phyloP scores from a whole-genome alignment of 2,329 filamentous ascomycete species.

The Microsporum ferrugineum region DNA sequence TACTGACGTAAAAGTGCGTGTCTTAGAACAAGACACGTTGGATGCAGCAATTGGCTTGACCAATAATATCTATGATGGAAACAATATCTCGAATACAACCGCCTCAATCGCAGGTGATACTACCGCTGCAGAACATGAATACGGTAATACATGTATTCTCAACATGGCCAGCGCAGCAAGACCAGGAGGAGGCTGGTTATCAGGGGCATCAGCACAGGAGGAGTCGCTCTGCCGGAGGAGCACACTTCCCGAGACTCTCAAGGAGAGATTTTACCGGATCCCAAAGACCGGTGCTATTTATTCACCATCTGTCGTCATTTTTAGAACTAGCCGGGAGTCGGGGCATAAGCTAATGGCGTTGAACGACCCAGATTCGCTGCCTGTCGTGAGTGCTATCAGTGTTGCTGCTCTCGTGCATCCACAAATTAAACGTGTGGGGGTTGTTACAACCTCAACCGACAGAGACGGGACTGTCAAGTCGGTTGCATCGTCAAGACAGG shows the following conservation, averaged over 20 bases:
- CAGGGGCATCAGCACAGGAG: conserved; percentile 8
- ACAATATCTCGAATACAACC: not conserved
- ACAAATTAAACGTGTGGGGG: not conserved
- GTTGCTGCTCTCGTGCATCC: conserved; percentile 8
- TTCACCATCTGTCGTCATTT: conserved; percentile 9
- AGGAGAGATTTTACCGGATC: conserved; percentile 7
- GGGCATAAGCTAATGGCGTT: conserved; percentile 8
- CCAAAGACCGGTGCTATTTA: conserved; percentile 6
- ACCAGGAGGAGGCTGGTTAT: conserved; percentile 6
- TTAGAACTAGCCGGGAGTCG: conserved; percentile 2
- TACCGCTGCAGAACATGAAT: not conserved
- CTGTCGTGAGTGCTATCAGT: conserved; percentile 9
- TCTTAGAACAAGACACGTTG: not conserved
- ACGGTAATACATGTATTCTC: conserved; percentile 4
- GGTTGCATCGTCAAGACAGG: not conserved
- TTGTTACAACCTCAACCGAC: not conserved
- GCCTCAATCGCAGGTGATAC: not conserved
- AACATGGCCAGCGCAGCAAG: conserved; percentile 10
- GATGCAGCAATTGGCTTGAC: not conserved
- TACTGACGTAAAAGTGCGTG: not conserved
- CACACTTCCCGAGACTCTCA: conserved; percentile 7
- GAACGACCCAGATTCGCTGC: conserved; percentile 1
- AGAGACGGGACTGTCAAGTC: not conserved
- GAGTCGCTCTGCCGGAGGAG: conserved; percentile 11
- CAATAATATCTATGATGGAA: not conserved